Base-by-base conservation (phyloP, 352 stramenopile genomes). In the Phytopythium aichiense region DNA sequence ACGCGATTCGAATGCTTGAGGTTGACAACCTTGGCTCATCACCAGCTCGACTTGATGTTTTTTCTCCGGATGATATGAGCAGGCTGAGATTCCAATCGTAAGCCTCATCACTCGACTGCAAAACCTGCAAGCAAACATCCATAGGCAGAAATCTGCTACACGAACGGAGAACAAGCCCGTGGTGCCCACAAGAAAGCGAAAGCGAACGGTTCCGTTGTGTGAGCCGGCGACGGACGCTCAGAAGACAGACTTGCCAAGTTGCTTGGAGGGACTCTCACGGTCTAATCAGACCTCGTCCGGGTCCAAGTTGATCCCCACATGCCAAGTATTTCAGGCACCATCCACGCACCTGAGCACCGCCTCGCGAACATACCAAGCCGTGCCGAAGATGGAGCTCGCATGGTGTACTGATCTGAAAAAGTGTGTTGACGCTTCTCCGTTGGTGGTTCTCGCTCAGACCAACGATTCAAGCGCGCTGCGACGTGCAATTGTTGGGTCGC, bases 401-500 rank as follows among this genome's bases (percentile, higher is more conserved):
- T 87, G 74, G 64, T 37, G 56, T 46, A 61, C 75, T 1, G 61
- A 90, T 69, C 56, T 90, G 25, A 46, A 57, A 11, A 87, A 88
- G 37, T 90, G 81, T 54, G 77, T 90, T 18, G 81, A 90, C 45
- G 81, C 81, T 12, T 90, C 81, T 22, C 81, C 80, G 7, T 62
- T 88, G 4, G 61, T 90, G 25, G 60, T 87, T 43, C 57, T 71
- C 22, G 66, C 53, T 35, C 30, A 22, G 18, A 40, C 61, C 20
- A 25, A 22, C 7, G 15, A 58, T 25, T 40, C 31, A 20, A 22
- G n/a, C 13, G 52, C 23, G 3, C 65, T 54, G 16, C 76, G 66
- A 2, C 76, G 63, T 59, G 73, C 61, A 7, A 66, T 82, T 37
- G 61, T 88, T 28, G 81, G 81, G 4, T 88, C 81, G 1, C 81